Evolutionary conservation across 371 early-diverging fungal species (phyloP), one percentile per base, ranked within the genome.

Genomic region (Circinella minor): DNA sequence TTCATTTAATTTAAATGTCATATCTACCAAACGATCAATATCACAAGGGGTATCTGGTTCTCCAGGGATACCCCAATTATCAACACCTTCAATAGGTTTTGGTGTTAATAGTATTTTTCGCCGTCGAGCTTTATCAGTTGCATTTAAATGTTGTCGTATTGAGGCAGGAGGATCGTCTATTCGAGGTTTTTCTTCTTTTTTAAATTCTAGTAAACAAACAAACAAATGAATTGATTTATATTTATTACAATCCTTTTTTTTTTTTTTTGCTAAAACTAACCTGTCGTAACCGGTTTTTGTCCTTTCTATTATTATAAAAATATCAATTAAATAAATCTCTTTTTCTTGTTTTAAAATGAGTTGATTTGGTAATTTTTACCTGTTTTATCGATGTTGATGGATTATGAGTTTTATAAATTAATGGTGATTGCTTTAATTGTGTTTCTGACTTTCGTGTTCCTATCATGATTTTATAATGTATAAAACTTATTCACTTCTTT

Each of bases 51-150:
- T 77, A 15, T 69, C 59, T 9, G 88, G 82, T 60, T 84, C 84
- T 6, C 86, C 78, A 6, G 85, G 86, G n/a, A 89, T 82, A 7
- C 76, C 82, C 79, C 80, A 81, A 54, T 88, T 78, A 1, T 81
- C 78, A 1, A 81, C 74, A n/a, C 79, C 78, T 18, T 73, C 74
- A n/a, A 84, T 73, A 34, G 84, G 81, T 65, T 75, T 75, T 7
- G 84, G 73, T 14, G 69, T 67, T 11, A 81, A 64, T 14, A 74
- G 67, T 11, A 68, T 65, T 51, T 74, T 70, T 36, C 77, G 65
- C 39, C 73, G 61, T 36, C 66, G 61, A 55, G 49, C 51, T 46
- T 70, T 63, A 59, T 73, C 74, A 36, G 54, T 49, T 60, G 37
- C 68, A 66, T 49, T 73, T 38, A 65, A 65, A 54, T 65, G 54